Conservation (phyloP, 129 eudicot genomes). For the Escallonia herrerae region DNA sequence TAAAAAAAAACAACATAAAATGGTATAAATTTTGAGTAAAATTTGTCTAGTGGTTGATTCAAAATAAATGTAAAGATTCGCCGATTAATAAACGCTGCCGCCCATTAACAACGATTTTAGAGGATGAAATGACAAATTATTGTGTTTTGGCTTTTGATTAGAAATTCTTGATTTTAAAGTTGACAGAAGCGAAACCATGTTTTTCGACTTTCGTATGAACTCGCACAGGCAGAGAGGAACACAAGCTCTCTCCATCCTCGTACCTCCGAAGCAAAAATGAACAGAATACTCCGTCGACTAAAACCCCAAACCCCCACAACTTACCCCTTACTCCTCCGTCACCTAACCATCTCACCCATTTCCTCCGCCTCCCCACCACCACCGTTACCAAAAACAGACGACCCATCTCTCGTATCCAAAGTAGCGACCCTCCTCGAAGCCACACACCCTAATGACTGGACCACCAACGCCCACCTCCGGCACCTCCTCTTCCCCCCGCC, state of each 20-base stretch:
- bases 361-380: not conserved
- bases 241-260: not conserved
- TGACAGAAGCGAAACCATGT: too few relatives aligned
- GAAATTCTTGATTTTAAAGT: too few relatives aligned
- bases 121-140: too few relatives aligned
- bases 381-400: conserved; percentile 2
- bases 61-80: too few relatives aligned
- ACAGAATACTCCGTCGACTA: conserved; percentile 18
- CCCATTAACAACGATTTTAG: too few relatives aligned
- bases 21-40: too few relatives aligned
- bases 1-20: too few relatives aligned
- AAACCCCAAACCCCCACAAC: conserved; percentile 20
- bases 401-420: conserved; percentile 16
- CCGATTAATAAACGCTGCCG: too few relatives aligned
- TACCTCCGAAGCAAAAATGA: not conserved
- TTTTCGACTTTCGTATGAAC: not conserved
- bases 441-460: conserved; percentile 36
- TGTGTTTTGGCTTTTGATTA: too few relatives aligned
- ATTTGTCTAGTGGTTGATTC: too few relatives aligned
- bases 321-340: conserved; percentile 25
- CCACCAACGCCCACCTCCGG: conserved; percentile 24
- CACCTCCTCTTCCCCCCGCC: conserved; percentile 31
- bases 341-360: conserved; percentile 21
- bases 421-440: conserved; percentile 35
- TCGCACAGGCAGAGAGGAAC: too few relatives aligned